A percentile compares a stretch with the other conserved stretches of the same genome.
Evolutionary conservation across 73 alveolate genomes (phyloP).

Genomic region (Stentor coeruleus): DNA sequence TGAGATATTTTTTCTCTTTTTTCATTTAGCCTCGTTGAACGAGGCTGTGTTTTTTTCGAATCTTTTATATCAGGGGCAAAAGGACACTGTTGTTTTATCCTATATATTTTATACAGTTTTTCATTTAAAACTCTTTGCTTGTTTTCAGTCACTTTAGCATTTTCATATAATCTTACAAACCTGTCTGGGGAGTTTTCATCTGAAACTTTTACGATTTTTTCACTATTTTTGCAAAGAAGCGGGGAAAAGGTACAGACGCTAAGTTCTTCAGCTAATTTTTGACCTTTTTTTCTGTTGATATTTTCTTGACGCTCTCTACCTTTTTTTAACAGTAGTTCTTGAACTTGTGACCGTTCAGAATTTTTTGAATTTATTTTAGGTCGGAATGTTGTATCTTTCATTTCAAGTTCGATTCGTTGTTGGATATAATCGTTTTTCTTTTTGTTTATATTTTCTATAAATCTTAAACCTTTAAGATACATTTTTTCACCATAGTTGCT

Average conservation of each 20-base stretch:
- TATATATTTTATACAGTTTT: background rate
- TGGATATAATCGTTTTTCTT: no score
- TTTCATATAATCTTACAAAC: background rate
- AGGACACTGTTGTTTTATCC: slow-evolving; percentile 13
- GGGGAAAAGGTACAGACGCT: slow-evolving; percentile 15
- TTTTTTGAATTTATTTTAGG: background rate
- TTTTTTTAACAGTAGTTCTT: background rate
- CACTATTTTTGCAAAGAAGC: background rate
- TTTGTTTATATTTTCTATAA: background rate
- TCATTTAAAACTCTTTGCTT: background rate
- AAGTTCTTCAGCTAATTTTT: background rate
- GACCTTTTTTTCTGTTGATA: background rate
- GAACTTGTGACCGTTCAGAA: background rate
- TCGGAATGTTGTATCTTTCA: background rate
- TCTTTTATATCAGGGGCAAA: background rate
- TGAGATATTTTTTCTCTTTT: background rate
- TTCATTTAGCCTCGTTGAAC: background rate
- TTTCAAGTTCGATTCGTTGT: background rate
- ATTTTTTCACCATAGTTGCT: slow-evolving; percentile 6
- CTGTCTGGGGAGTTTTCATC: background rate
- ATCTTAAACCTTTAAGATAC: background rate
- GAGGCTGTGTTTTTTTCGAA: background rate
- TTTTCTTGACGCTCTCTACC: background rate
- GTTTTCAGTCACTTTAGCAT: background rate
- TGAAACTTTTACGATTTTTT: background rate